Percentiles rank a stretch among this genome's conserved stretches.
Conservation (phyloP, 805 yeast genomes). For the Spathaspora gorwiae region DNA sequence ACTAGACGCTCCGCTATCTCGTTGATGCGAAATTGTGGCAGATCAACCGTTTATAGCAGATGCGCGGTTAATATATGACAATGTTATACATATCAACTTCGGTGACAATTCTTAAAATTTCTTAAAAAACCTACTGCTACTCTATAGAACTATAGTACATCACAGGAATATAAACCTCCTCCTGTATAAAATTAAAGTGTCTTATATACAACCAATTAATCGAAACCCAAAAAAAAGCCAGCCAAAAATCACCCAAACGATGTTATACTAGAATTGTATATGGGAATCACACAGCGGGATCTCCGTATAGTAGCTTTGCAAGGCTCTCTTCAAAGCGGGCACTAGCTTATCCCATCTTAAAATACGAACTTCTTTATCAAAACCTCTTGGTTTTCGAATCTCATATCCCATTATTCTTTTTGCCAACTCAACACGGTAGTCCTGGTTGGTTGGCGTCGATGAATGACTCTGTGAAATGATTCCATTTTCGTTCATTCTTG, state of each 20-base stretch:
- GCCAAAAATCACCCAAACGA: too few relatives aligned
- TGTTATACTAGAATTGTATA: conserved; percentile 1
- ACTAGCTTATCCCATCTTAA: conserved; percentile 55
- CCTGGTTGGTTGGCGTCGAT: conserved; percentile 19
- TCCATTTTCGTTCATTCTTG: conserved; percentile 30
- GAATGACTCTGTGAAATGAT: background rate
- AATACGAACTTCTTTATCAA: conserved; percentile 64
- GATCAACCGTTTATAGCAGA: too few relatives aligned
- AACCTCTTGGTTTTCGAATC: conserved; percentile 60
- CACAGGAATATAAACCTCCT: too few relatives aligned
- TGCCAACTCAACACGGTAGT: conserved; percentile 51
- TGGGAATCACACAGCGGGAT: conserved; percentile 33
- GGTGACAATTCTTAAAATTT: too few relatives aligned
- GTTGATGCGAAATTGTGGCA: too few relatives aligned
- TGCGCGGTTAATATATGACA: too few relatives aligned
- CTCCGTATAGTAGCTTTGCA: conserved; percentile 62
- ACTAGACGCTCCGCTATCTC: too few relatives aligned
- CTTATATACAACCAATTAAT: background rate
- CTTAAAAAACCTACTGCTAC: too few relatives aligned
- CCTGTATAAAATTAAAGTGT: too few relatives aligned
- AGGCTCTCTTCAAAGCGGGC: conserved; percentile 58
- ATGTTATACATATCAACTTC: too few relatives aligned
- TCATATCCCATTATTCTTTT: conserved; percentile 63
- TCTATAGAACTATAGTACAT: too few relatives aligned
- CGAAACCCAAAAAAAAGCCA: background rate